Percentiles rank a stretch among this genome's conserved stretches.
These are phyloP conservation scores for Candida qinlingensis DNA, from an alignment of 805 yeast genomes.

Conservation along the genomic window DNA sequence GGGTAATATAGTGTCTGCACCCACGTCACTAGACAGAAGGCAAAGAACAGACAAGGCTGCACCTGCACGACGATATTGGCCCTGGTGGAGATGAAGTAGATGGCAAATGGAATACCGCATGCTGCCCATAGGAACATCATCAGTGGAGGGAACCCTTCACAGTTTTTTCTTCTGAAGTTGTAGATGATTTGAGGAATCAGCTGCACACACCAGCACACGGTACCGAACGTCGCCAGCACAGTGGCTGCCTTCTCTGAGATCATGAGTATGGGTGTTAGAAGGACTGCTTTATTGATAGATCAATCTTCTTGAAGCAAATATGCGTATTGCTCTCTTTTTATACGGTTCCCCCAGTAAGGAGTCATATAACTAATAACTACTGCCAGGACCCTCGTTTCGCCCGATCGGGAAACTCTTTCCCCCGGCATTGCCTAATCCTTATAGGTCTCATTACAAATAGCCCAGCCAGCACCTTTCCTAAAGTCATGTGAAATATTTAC, in stretches of 20 bases:
- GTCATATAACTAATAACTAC: too few relatives aligned
- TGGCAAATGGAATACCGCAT: conserved; percentile 78
- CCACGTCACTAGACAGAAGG: conserved; percentile 64
- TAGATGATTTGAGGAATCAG: conserved; percentile 77
- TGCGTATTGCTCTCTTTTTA: too few relatives aligned
- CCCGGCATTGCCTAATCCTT: neutral
- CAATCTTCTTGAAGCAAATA: too few relatives aligned
- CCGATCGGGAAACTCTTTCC: conserved; percentile 3
- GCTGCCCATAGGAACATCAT: conserved; percentile 84
- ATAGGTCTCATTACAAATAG: too few relatives aligned
- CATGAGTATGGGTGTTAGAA: conserved; percentile 6
- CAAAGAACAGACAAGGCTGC: conserved; percentile 83
- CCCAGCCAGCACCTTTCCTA: too few relatives aligned
- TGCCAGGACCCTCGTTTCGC: neutral
- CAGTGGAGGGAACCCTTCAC: conserved; percentile 81
- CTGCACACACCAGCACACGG: conserved; percentile 91
- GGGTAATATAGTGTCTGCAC: conserved; percentile 70
- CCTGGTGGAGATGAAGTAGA: conserved; percentile 68
- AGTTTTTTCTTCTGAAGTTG: conserved; percentile 70
- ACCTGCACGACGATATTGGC: conserved; percentile 76
- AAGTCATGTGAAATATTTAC: neutral
- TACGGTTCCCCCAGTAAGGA: too few relatives aligned
- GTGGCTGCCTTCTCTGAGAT: conserved; percentile 47
- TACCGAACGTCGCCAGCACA: conserved; percentile 82
- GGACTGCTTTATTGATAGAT: too few relatives aligned